A percentile compares a stretch with the other conserved stretches of the same genome.
Evolutionary conservation across 768 basidiomycete genomes (phyloP).

Genomic region (Tricholoma furcatifolium): DNA sequence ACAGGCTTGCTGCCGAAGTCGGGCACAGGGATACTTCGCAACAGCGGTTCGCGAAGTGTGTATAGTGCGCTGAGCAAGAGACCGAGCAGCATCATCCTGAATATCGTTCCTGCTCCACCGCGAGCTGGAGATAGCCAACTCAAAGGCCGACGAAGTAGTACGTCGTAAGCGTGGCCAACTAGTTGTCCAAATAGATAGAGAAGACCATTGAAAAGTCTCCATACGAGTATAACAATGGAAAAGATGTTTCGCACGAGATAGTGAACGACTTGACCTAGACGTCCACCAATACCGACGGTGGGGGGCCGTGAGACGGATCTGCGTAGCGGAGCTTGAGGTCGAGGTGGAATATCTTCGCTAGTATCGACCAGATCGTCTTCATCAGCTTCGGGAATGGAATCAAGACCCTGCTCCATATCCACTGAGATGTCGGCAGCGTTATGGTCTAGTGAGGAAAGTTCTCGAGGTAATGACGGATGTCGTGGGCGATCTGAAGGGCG

Average conservation of each 20-base stretch:
- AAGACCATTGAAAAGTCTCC: slow-evolving; percentile 33
- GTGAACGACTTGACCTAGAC: slow-evolving; percentile 41
- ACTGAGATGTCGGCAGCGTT: slow-evolving; percentile 35
- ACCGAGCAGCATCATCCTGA: slow-evolving; percentile 44
- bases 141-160: slow-evolving; percentile 47
- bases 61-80: slow-evolving; percentile 46
- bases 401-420: slow-evolving; percentile 50
- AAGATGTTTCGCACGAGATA: slow-evolving; percentile 23
- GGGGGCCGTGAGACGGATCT: slow-evolving; percentile 30
- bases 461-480: slow-evolving; percentile 33
- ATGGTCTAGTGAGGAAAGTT: slow-evolving; percentile 21
- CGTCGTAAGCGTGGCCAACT: slow-evolving; percentile 48
- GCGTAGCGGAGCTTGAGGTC: slow-evolving; percentile 19
- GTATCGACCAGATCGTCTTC: slow-evolving; percentile 37
- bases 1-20: slow-evolving; percentile 20
- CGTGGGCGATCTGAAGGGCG: slow-evolving; percentile 34
- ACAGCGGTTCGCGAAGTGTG: slow-evolving; percentile 34
- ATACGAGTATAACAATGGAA: slow-evolving; percentile 20
- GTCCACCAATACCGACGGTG: slow-evolving; percentile 37
- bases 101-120: slow-evolving; percentile 22
- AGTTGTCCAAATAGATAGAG: slow-evolving; percentile 46
- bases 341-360: slow-evolving; percentile 17
- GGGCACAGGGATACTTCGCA: slow-evolving; percentile 32
- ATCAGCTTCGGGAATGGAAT: slow-evolving; percentile 66
- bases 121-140: slow-evolving; percentile 34